A percentile compares a stretch with the other conserved stretches of the same genome.
Conservation (phyloP, 1,284 basidiomycete genomes). For the Neonothopanus nambi region DNA sequence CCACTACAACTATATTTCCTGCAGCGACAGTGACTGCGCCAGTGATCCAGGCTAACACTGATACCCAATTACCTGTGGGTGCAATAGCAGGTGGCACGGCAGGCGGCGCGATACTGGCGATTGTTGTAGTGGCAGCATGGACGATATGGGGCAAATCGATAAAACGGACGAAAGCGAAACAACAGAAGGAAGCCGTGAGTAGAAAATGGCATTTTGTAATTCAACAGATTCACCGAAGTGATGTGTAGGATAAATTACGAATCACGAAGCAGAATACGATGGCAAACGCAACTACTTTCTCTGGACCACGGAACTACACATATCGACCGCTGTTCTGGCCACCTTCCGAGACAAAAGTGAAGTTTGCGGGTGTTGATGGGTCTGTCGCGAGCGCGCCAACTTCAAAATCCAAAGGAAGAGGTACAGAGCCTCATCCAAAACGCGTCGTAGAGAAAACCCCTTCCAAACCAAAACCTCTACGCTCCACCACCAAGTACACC, state of each 20-base stretch:
- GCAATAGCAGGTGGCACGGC: constrained; percentile 52
- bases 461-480: constrained; percentile 8
- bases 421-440: background rate
- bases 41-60: constrained; percentile 17
- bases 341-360: constrained; percentile 17
- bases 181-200: constrained; percentile 42
- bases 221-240: constrained; percentile 1
- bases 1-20: constrained; percentile 34
- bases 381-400: background rate
- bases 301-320: constrained; percentile 15
- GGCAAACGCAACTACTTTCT: constrained; percentile 33
- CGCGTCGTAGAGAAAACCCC: background rate
- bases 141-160: constrained; percentile 49
- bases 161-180: constrained; percentile 36
- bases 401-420: background rate
- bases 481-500: background rate
- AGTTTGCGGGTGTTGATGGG: constrained; percentile 13
- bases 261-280: constrained; percentile 37
- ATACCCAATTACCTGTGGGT: constrained; percentile 39
- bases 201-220: background rate
- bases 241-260: constrained; percentile 19
- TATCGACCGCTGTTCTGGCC: constrained; percentile 14
- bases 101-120: constrained; percentile 48
- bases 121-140: constrained; percentile 46
- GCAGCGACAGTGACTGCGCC: constrained; percentile 16